Base-by-base conservation (phyloP, 768 basidiomycete species). In the Auricularia sp. region DNA sequence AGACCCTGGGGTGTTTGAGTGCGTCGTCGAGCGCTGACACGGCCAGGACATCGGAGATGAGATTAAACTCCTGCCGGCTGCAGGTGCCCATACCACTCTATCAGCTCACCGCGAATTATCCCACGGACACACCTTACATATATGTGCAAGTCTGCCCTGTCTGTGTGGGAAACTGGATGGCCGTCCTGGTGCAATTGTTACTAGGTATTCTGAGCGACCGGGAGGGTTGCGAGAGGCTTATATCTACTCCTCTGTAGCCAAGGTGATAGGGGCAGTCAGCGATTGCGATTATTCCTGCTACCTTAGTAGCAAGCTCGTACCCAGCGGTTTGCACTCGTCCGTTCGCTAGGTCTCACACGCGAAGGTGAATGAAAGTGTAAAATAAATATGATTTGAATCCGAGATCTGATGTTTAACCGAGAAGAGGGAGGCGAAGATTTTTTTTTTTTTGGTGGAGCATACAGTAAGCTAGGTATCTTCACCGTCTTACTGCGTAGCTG, bases 231-330 rank as follows among this genome's bases (percentile, higher is more conserved):
- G 10, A 42, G n/a, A n/a, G n/a, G n/a, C 61, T 12, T 21, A 65
- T 39, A 87, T 87, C 92, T 92, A 94, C 77, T 94, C 92, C 2
- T 92, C 87, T 1, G 85, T 88, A 16, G 91, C 90, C 62, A 93
- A 74, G 64, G 82, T 83, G 51, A 8, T 16, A 3, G 58, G 34
- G 34, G 42, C 6, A 8, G 3, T 16, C 34, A 14, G 23, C 67
- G n/a, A n/a, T 5, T 64, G 47, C 8, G 36, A 36, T 35, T 35
- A 61, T 42, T n/a, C n/a, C n/a, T n/a, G n/a, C n/a, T n/a, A n/a
- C n/a, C n/a, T n/a, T n/a, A n/a, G n/a, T n/a, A n/a, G n/a, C n/a
- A n/a, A n/a, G n/a, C n/a, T n/a, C n/a, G n/a, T n/a, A n/a, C n/a
- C n/a, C n/a, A n/a, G n/a, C n/a, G n/a, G n/a, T n/a, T n/a, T n/a